phyloP scores from a whole-genome alignment of 2,329 filamentous ascomycete species.

The Alternaria incomplexa region DNA sequence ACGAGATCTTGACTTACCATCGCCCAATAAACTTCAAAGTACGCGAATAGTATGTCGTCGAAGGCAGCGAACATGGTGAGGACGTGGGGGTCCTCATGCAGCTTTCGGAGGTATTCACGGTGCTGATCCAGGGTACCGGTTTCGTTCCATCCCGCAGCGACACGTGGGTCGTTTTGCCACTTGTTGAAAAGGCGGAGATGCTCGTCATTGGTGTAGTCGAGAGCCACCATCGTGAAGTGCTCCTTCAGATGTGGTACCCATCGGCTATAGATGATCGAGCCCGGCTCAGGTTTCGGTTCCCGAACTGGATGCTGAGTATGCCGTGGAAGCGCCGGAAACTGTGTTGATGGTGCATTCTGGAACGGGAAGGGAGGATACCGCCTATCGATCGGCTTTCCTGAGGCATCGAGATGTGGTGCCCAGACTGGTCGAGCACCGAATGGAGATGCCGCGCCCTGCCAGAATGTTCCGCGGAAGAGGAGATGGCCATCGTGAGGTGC shows the following conservation, averaged over 20 bases:
- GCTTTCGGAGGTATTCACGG: constrained; percentile 70
- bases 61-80: constrained; percentile 74
- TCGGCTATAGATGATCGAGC: constrained; percentile 75
- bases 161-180: constrained; percentile 85
- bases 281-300: constrained; percentile 72
- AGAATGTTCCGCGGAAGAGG: constrained; percentile 58
- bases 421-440: constrained; percentile 51
- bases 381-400: constrained; percentile 47
- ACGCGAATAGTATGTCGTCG: constrained; percentile 73
- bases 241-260: constrained; percentile 78
- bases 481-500: constrained; percentile 51
- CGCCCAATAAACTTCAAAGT: constrained; percentile 83
- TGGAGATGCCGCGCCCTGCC: constrained; percentile 53
- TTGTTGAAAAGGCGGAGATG: constrained; percentile 75
- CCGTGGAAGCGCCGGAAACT: constrained; percentile 55
- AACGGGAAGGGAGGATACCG: constrained; percentile 52
- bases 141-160: constrained; percentile 81
- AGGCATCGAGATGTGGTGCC: constrained; percentile 43
- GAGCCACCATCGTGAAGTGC: constrained; percentile 77
- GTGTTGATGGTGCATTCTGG: constrained; percentile 55
- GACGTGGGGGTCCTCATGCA: constrained; percentile 75
- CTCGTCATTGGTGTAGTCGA: constrained; percentile 68
- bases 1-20: constrained; percentile 54
- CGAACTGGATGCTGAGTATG: constrained; percentile 74
- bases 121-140: constrained; percentile 78